Conservation (phyloP, 139 green algal genomes). For the Picochlorum sp. region DNA sequence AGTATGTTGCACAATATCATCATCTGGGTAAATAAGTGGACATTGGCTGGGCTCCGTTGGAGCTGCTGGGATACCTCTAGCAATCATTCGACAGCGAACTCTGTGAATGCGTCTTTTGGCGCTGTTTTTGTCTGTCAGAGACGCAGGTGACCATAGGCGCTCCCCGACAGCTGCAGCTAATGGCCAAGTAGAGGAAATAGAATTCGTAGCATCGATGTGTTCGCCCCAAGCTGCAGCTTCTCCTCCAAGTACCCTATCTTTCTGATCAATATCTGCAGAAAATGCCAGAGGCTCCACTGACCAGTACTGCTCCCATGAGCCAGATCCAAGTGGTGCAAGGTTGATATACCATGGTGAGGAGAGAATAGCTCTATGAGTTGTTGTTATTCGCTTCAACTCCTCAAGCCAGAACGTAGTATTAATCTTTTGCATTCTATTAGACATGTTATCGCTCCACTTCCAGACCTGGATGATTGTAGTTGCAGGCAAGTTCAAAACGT, state of each 20-base stretch:
- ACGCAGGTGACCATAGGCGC: conserved; percentile 31
- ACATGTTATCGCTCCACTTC: background rate
- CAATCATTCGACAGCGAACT: background rate
- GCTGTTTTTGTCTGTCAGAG: background rate
- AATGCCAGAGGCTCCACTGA: background rate
- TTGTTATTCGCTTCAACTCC: background rate
- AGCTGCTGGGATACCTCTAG: background rate
- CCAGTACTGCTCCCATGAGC: background rate
- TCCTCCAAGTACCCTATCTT: conserved; percentile 39
- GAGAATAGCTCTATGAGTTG: background rate
- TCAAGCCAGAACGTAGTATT: background rate
- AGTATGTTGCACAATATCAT: background rate
- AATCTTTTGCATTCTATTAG: background rate
- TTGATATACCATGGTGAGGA: background rate
- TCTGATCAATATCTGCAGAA: conserved; percentile 11
- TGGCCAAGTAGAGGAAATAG: background rate
- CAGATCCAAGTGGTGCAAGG: background rate
- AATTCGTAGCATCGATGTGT: conserved; percentile 39
- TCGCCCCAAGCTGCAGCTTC: conserved; percentile 51
- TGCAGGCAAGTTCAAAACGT: background rate
- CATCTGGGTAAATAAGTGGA: background rate
- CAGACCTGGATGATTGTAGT: background rate
- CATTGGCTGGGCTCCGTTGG: background rate
- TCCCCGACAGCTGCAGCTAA: conserved; percentile 44
- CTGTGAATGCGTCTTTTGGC: background rate